Conservation (phyloP, 2,329 filamentous ascomycete species). For the Alternaria hordeiaustralica region DNA sequence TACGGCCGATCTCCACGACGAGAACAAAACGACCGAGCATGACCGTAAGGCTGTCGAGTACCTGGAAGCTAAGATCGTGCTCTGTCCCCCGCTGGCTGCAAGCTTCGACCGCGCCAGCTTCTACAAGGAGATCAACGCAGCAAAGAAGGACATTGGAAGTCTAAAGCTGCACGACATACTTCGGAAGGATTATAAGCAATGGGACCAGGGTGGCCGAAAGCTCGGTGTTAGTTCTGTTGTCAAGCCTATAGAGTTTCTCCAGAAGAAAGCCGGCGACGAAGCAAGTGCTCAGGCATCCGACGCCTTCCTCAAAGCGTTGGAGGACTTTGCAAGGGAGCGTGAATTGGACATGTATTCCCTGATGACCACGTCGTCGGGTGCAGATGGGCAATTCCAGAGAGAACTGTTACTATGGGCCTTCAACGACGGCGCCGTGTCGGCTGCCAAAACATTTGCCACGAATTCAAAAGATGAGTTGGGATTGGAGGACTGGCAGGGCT, state of each 20-base stretch:
- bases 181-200: slow-evolving; percentile 86
- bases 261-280: slow-evolving; percentile 59
- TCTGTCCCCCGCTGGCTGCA: slow-evolving; percentile 40
- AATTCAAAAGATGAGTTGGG: slow-evolving; percentile 58
- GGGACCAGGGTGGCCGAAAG: slow-evolving; percentile 60
- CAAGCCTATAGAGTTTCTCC: slow-evolving; percentile 67
- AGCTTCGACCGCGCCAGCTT: slow-evolving; percentile 63
- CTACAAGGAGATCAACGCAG: slow-evolving; percentile 64
- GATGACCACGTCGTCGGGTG: slow-evolving; percentile 70
- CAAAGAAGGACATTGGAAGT: slow-evolving; percentile 71
- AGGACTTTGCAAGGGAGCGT: slow-evolving; percentile 62
- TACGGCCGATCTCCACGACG: slow-evolving; percentile 66
- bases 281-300: slow-evolving; percentile 26
- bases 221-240: slow-evolving; percentile 74
- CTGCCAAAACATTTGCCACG: slow-evolving; percentile 63
- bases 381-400: slow-evolving; percentile 64
- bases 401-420: slow-evolving; percentile 73
- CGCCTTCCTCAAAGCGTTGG: slow-evolving; percentile 58
- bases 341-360: slow-evolving; percentile 68
- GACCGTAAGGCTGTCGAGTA: slow-evolving; percentile 66
- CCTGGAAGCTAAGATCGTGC: slow-evolving; percentile 63
- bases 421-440: slow-evolving; percentile 56
- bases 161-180: slow-evolving; percentile 71
- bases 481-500: slow-evolving; percentile 62
- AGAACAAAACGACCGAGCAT: slow-evolving; percentile 68